Evolutionary conservation across 495 filamentous ascomycete genomes (phyloP).

Genomic region (Talaromyces trachyspermus): DNA sequence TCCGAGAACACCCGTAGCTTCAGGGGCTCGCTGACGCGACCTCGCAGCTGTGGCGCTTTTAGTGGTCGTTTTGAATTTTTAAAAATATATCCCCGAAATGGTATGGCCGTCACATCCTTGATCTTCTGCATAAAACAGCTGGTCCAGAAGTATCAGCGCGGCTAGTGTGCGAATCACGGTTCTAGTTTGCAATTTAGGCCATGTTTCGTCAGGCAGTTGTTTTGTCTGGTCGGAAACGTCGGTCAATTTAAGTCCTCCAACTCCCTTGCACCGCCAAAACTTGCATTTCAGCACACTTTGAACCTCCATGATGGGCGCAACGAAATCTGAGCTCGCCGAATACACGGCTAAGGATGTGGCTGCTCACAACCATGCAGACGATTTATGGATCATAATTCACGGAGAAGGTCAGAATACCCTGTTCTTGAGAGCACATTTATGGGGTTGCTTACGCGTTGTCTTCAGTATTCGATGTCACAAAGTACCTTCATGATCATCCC

Average conservation of each 20-base stretch:
- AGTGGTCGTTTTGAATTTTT: too few species aligned
- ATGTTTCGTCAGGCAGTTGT: background rate
- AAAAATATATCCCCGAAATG: too few species aligned
- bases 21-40: too few species aligned
- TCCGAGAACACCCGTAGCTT: too few species aligned
- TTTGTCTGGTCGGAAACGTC: background rate
- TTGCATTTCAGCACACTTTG: background rate
- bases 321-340: background rate
- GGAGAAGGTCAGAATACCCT: slow-evolving; percentile 35
- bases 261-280: background rate
- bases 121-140: background rate
- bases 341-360: background rate
- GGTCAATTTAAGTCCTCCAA: background rate
- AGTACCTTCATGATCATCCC: slow-evolving; percentile 47
- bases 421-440: background rate
- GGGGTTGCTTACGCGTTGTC: background rate
- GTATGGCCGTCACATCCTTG: too few species aligned
- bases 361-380: slow-evolving; percentile 12
- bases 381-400: slow-evolving; percentile 46
- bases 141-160: too few species aligned
- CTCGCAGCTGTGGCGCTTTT: too few species aligned
- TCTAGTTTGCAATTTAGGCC: too few species aligned
- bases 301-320: slow-evolving; percentile 1
- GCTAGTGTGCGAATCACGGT: too few species aligned
- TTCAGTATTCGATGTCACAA: slow-evolving; percentile 45